Base-by-base conservation (phyloP, 768 basidiomycete species). In the Suillus luteus region DNA sequence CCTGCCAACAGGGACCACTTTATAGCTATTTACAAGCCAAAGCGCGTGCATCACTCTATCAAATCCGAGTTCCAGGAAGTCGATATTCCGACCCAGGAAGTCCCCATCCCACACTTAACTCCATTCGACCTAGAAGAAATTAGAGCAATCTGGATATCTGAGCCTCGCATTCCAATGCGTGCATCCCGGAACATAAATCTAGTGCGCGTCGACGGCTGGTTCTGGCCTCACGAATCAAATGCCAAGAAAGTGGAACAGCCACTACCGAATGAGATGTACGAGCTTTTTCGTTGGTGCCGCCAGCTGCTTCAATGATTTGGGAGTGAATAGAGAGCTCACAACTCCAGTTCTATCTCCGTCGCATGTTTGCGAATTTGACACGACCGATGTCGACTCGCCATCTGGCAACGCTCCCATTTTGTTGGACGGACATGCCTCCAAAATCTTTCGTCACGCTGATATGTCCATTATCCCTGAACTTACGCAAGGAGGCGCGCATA, bases 141-240 rank as follows among this genome's bases (percentile, higher is more conserved):
- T 37, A 68, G 71, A 71, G 68, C 65, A 4, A 75, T 75, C 41
- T 76, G 75, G 75, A 66, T 31, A 51, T 61, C 64, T 15, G 55
- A 73, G 55, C 70, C 68, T 15, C 72, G 75, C 55, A 65, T 75
- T 5, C 73, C 73, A 37, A 68, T 71, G 2, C 24, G 71, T 44
- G 63, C 58, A 33, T 75, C 75, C 37, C 75, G 66, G 59, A 52
- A 66, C 37, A 68, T 68, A 57, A 64, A 31, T 41, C 67, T 68
- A 49, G 65, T 62, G n/a, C 62, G 70, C 9, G 68, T 74, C 12
- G 65, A 63, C 19, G 9, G 6, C 44, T 74, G 74, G 73, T 74
- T 74, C 66, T 37, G 61, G 31, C 67, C 71, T 61, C 71, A 73
- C 59, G 69, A 6, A 44, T 55, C 64, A 12, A 49, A 35, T 15